Percentiles rank a stretch among this genome's conserved stretches.
These are phyloP conservation scores for Talaromyces proteolyticus DNA, from an alignment of 495 filamentous ascomycete genomes.

Conservation along the genomic window DNA sequence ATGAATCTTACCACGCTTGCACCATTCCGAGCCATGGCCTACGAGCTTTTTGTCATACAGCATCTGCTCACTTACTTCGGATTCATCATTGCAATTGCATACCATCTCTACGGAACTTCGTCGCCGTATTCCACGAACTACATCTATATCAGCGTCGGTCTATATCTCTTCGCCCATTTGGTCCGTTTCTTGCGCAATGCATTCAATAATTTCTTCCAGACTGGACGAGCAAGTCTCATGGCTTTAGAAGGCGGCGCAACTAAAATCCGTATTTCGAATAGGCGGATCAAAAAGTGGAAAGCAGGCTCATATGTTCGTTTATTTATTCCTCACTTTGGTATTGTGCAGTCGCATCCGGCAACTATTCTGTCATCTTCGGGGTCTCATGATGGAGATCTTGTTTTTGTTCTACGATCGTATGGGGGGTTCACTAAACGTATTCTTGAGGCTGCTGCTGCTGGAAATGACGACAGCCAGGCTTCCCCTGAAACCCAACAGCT, in stretches of 20 bases:
- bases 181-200: not conserved
- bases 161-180: not conserved
- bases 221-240: not conserved
- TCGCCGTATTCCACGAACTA: not conserved
- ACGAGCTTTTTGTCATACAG: slow-evolving; percentile 81
- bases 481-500: slow-evolving; percentile 9
- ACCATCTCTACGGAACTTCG: not conserved
- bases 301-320: slow-evolving; percentile 9
- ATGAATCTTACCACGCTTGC: slow-evolving; percentile 60
- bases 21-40: slow-evolving; percentile 60
- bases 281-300: slow-evolving; percentile 8
- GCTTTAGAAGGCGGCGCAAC: not conserved
- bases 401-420: slow-evolving; percentile 4
- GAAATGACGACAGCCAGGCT: too few relatives aligned
- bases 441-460: not conserved
- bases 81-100: slow-evolving; percentile 54
- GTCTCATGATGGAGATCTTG: slow-evolving; percentile 11
- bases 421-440: not conserved
- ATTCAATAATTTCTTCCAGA: too few relatives aligned
- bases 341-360: slow-evolving; percentile 11
- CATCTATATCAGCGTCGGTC: not conserved
- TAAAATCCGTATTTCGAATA: slow-evolving; percentile 3
- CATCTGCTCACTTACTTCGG: slow-evolving; percentile 64
- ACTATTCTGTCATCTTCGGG: slow-evolving; percentile 9
- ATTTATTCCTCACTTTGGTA: slow-evolving; percentile 7